These are phyloP conservation scores for Pseudopithomyces maydicus DNA, from an alignment of 2,329 filamentous ascomycete species.

Conservation along the genomic window DNA sequence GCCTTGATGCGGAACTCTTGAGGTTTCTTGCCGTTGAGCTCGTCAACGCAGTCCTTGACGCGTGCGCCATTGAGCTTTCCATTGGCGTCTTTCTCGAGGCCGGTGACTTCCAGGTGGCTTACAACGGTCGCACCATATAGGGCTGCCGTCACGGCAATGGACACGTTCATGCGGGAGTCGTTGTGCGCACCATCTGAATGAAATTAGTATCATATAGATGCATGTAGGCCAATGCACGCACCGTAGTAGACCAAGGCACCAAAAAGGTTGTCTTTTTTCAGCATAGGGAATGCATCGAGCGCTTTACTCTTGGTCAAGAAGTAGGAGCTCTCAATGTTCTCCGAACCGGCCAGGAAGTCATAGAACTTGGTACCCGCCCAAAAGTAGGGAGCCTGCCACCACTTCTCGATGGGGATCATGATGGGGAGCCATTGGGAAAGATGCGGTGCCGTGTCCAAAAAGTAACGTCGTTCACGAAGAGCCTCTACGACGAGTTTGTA, in stretches of 20 bases:
- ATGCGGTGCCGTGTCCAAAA: slow-evolving; percentile 81
- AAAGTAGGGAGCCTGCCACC: slow-evolving; percentile 84
- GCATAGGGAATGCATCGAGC: slow-evolving; percentile 85
- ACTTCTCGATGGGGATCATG: slow-evolving; percentile 80
- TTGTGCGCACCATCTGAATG: slow-evolving; percentile 80
- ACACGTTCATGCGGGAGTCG: slow-evolving; percentile 91
- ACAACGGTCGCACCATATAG: slow-evolving; percentile 82
- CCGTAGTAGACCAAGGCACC: slow-evolving; percentile 87
- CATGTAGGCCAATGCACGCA: slow-evolving; percentile 31
- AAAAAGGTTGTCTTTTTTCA: slow-evolving; percentile 77
- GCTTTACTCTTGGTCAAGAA: slow-evolving; percentile 87
- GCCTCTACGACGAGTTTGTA: slow-evolving; percentile 79
- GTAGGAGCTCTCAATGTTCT: slow-evolving; percentile 88
- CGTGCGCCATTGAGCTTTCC: slow-evolving; percentile 76
- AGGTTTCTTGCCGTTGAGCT: slow-evolving; percentile 65
- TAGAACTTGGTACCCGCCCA: slow-evolving; percentile 82
- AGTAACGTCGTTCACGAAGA: slow-evolving; percentile 80
- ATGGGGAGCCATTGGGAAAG: slow-evolving; percentile 81
- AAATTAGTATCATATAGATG: slow-evolving; percentile 26
- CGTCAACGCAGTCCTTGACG: slow-evolving; percentile 72
- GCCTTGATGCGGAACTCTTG: slow-evolving; percentile 74
- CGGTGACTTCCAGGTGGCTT: slow-evolving; percentile 82
- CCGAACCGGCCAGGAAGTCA: slow-evolving; percentile 81
- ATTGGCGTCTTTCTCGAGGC: slow-evolving; percentile 72
- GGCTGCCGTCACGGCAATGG: slow-evolving; percentile 85